These are phyloP conservation scores for Leccinum subrobustum DNA, from an alignment of 1,284 basidiomycete genomes.

Conservation along the genomic window DNA sequence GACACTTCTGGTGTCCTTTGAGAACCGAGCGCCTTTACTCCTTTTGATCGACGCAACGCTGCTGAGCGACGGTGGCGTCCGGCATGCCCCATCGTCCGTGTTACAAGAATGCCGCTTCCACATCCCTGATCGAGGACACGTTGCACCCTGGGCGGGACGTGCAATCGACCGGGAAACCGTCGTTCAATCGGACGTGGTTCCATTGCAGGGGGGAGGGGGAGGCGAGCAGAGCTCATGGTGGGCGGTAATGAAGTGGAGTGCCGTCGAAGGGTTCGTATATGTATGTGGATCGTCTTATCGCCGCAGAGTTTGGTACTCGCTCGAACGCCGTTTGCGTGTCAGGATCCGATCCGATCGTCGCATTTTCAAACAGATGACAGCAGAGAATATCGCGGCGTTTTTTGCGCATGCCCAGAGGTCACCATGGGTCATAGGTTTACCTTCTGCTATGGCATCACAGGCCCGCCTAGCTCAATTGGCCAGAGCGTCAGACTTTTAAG, in stretches of 20 bases:
- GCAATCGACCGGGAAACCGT: background rate
- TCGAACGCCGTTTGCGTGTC: slow-evolving; percentile 8
- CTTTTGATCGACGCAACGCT: slow-evolving; percentile 10
- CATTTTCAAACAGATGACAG: background rate
- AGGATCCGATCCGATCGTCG: background rate
- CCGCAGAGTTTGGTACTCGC: background rate
- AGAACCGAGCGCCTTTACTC: slow-evolving; percentile 7
- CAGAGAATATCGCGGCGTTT: background rate
- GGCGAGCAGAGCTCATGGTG: background rate
- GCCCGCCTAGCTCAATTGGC: slow-evolving; percentile 57
- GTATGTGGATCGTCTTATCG: slow-evolving; percentile 14
- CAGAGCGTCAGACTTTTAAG: slow-evolving; percentile 61
- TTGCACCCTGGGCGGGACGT: background rate
- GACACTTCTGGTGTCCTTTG: slow-evolving; percentile 5
- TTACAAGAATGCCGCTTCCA: slow-evolving; percentile 13
- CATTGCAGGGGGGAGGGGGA: slow-evolving; percentile 3
- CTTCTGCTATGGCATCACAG: background rate
- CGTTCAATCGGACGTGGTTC: slow-evolving; percentile 1
- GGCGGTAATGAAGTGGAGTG: slow-evolving; percentile 27
- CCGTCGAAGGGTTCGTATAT: background rate
- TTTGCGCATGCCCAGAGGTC: background rate
- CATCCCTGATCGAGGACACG: slow-evolving; percentile 11
- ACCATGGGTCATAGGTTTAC: background rate
- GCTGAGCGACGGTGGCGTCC: slow-evolving; percentile 11
- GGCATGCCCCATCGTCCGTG: slow-evolving; percentile 5